phyloP scores from a whole-genome alignment of 2,329 filamentous ascomycete species.

The Allantophomopsis cytisporea region DNA sequence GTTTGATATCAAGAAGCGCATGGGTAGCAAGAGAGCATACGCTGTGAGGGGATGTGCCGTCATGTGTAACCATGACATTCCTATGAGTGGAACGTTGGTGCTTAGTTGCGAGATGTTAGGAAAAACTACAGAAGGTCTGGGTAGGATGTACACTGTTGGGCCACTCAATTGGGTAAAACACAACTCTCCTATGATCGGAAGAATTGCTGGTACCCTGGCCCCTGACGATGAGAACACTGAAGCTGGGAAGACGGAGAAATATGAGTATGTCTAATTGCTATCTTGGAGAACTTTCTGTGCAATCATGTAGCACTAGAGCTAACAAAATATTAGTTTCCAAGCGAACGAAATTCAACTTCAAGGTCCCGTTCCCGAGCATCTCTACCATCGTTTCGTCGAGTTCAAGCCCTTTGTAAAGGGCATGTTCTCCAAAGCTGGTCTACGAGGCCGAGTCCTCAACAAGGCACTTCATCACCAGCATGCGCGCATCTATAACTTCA shows the following conservation, averaged over 20 bases:
- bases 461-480: constrained; percentile 86
- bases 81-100: constrained; percentile 57
- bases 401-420: constrained; percentile 81
- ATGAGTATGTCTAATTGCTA: constrained; percentile 46
- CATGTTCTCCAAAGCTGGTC: constrained; percentile 70
- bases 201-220: constrained; percentile 61
- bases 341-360: constrained; percentile 80
- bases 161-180: constrained; percentile 69
- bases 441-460: constrained; percentile 70
- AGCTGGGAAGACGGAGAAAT: constrained; percentile 46
- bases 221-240: constrained; percentile 21
- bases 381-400: constrained; percentile 90
- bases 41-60: constrained; percentile 55
- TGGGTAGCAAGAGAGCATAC: constrained; percentile 80
- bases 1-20: constrained; percentile 68
- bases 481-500: constrained; percentile 77
- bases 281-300: background rate
- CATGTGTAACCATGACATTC: constrained; percentile 43
- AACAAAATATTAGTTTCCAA: constrained; percentile 54
- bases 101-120: constrained; percentile 71
- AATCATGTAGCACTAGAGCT: constrained; percentile 1
- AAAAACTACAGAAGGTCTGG: constrained; percentile 54
- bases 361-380: constrained; percentile 64
- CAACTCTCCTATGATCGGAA: constrained; percentile 78
- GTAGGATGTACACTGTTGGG: constrained; percentile 64